Conservation (phyloP, 441 rosid genomes). For the Manihot esculenta region DNA sequence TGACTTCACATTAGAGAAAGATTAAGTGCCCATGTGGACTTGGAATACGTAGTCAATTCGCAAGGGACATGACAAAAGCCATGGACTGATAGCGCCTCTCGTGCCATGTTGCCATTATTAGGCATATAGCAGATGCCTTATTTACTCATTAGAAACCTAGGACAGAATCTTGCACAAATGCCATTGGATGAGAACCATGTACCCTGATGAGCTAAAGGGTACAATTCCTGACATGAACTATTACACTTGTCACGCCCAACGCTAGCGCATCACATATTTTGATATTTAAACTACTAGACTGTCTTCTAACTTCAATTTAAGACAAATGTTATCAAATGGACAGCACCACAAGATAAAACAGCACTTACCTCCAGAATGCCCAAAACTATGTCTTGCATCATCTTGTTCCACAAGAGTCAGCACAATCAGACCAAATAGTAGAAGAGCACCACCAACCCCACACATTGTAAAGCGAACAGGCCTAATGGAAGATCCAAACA, state of each 20-base stretch:
- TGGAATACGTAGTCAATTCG: no score
- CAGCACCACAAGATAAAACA: constrained; percentile 1
- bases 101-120: no score
- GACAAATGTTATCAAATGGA: background rate
- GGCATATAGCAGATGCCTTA: no score
- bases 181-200: no score
- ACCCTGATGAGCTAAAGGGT: no score
- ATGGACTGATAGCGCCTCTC: no score
- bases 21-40: no score
- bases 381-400: constrained; percentile 83
- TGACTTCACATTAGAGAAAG: no score
- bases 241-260: background rate
- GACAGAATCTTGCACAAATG: no score
- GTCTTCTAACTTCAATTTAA: background rate
- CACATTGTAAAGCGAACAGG: constrained; percentile 53
- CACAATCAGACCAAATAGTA: constrained; percentile 66
- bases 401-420: constrained; percentile 77
- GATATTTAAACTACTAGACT: background rate
- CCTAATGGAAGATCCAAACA: constrained; percentile 35
- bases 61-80: no score
- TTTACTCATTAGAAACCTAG: no score
- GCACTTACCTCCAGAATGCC: constrained; percentile 86
- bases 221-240: constrained; percentile 1
- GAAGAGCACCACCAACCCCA: constrained; percentile 75
- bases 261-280: background rate